phyloP scores from a whole-genome alignment of 257 asterid genomes.

The Solanum sejunctum region DNA sequence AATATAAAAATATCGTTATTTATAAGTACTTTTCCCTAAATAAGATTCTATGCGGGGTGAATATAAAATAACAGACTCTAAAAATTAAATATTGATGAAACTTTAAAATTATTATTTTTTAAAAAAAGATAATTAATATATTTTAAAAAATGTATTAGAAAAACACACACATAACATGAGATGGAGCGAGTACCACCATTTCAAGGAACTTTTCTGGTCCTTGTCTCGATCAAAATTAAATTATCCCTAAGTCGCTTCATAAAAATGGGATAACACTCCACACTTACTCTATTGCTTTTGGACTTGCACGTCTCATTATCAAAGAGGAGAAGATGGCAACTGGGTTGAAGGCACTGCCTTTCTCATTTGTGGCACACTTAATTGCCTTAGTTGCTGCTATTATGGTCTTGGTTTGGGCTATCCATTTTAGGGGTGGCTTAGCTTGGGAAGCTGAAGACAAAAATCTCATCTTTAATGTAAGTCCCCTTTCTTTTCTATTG shows the following conservation, averaged over 20 bases:
- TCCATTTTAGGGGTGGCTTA: constrained; percentile 83
- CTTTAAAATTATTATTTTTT: too few species aligned
- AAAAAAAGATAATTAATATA: too few species aligned
- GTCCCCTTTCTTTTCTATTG: background rate
- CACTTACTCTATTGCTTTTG: background rate
- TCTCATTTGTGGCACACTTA: constrained; percentile 52
- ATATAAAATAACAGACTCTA: too few species aligned
- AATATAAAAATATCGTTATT: too few species aligned
- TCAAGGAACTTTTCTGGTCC: background rate
- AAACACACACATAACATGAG: too few species aligned
- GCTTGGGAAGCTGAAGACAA: constrained; percentile 81
- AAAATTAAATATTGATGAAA: too few species aligned
- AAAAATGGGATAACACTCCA: background rate
- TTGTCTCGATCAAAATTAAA: background rate
- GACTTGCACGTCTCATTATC: background rate
- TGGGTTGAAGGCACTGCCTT: constrained; percentile 49
- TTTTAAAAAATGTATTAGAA: too few species aligned
- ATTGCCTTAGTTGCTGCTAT: constrained; percentile 44
- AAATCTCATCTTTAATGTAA: constrained; percentile 80
- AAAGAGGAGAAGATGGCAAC: constrained; percentile 39
- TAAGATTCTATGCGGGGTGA: too few species aligned
- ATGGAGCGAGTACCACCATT: background rate
- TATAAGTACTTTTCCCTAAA: too few species aligned
- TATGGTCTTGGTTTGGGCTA: constrained; percentile 64
- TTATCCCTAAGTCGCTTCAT: background rate